These are phyloP conservation scores for Suhomyces bokatorum DNA, from an alignment of 1,139 yeast genomes.

Conservation along the genomic window DNA sequence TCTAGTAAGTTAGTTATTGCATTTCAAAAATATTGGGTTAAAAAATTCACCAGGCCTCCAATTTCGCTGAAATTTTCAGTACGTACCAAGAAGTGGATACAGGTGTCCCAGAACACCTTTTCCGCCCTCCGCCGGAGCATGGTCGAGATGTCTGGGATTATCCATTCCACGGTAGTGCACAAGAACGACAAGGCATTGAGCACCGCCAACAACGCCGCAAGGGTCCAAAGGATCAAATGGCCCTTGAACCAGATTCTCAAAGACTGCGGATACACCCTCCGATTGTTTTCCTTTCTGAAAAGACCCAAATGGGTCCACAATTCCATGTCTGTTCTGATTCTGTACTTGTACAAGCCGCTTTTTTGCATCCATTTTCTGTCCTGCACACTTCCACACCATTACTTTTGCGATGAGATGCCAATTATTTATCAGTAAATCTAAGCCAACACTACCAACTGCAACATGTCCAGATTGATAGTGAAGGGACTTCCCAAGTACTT, in stretches of 20 bases:
- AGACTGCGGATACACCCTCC: not conserved
- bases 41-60: not conserved
- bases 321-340: conserved; percentile 20
- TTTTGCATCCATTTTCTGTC: conserved; percentile 7
- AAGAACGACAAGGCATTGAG: not conserved
- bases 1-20: conserved; percentile 21
- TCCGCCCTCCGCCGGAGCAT: conserved; percentile 25
- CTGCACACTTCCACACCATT: not conserved
- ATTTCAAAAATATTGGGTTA: too few relatives aligned
- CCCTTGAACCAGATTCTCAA: not conserved
- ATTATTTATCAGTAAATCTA: not conserved
- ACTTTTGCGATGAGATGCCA: conserved; percentile 9
- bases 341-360: conserved; percentile 4
- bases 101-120: conserved; percentile 37
- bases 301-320: conserved; percentile 24
- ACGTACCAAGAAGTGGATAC: conserved; percentile 37
- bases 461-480: conserved; percentile 92
- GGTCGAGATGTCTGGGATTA: conserved; percentile 32
- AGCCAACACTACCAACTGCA: not conserved
- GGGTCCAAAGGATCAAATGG: not conserved
- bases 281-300: not conserved
- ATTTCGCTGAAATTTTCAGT: not conserved
- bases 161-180: conserved; percentile 2
- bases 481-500: conserved; percentile 85
- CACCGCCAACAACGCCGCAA: not conserved